Evolutionary conservation across 495 filamentous ascomycete species (phyloP), one percentile per base, ranked within the genome.

Genomic region (Penicillium parvum): DNA sequence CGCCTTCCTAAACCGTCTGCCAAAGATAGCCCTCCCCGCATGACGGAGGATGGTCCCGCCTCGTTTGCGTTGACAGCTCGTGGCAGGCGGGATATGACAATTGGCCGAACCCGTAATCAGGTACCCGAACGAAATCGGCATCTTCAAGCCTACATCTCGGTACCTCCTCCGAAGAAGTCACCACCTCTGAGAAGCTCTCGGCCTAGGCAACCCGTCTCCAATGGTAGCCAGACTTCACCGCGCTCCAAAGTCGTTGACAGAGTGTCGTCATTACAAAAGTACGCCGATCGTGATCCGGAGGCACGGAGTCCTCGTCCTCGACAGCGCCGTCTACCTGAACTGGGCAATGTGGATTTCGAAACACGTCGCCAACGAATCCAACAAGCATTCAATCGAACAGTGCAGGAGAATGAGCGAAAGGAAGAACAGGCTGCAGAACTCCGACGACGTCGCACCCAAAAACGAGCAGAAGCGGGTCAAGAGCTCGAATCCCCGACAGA

Each of bases 101-200:
- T 53, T 49, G 58, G 51, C 44, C 66, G 66, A 41, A 57, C 59
- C 45, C 64, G 59, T 50, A 60, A 56, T 22, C 60, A 64, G 22
- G 40, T 55, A 38, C 52, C 59, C n/a, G 62, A 65, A 12, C 73
- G 61, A 42, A 75, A 69, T 40, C 72, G 74, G 16, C 75, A 66
- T 29, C 58, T 86, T 11, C 71, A 76, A 39, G 84, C 81, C n/a
- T 83, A 83, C 64, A 82, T 88, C 47, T 73, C 77, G 38, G 72
- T 75, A 12, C 78, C 82, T 8, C 71, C 65, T 21, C 75, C 75
- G 5, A 79, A 81, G 40, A 77, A 76, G 41, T 87, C 84, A 4
- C 90, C 90, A 0, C 83, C 81, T 9, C 68, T 96, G 15, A 78
- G 90, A 43, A 90, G 88, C 49, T 95, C 90, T 7, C 74, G 86